Base-by-base conservation (phyloP, 768 basidiomycete species). In the Neoboletus brunneissimus region DNA sequence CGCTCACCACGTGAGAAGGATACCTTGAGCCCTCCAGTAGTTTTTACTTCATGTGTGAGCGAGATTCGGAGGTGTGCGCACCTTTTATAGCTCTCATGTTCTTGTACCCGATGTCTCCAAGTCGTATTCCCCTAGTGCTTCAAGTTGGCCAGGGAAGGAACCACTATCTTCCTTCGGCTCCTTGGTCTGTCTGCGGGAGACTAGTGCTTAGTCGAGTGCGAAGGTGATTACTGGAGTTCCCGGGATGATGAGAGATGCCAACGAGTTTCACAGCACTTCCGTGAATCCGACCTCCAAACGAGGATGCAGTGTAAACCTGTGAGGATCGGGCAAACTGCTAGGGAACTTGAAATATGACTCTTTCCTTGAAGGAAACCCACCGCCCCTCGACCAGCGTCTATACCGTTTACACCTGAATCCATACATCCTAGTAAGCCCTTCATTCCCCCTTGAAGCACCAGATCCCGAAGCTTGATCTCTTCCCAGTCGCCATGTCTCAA, bases 71-170 rank as follows among this genome's bases (percentile, higher is more conserved):
- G 25, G 61, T 32, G 54, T 22, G 66, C 76, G 29, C 53, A 81
- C 86, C 83, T 77, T 82, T 84, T 63, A 86, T 82, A 35, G 86
- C 85, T 60, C 81, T 82, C 85, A 87, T 87, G 22, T 48, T 55
- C 42, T 38, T 4, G 45, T 48, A 42, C 25, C 34, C 4, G 23
- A 49, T 15, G 29, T 20, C 18, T 34, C 44, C 16, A 2, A 11
- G 44, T 45, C n/a, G 31, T 29, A 34, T 55, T 22, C 15, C 34
- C 18, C n/a, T 6, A 18, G 31, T 25, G 5, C n/a, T 25, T 25
- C 25, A 25, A 25, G 51, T 0, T 37, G 34, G 29, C 48, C 11
- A 16, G n/a, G 13, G 25, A 25, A 37, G 5, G 45, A 18, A 6
- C 34, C 6, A 13, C 15, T 37, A 12, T 48, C 18, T 50, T 25